Base-by-base conservation (phyloP, 768 basidiomycete genomes). In the Suillus occidentalis region DNA sequence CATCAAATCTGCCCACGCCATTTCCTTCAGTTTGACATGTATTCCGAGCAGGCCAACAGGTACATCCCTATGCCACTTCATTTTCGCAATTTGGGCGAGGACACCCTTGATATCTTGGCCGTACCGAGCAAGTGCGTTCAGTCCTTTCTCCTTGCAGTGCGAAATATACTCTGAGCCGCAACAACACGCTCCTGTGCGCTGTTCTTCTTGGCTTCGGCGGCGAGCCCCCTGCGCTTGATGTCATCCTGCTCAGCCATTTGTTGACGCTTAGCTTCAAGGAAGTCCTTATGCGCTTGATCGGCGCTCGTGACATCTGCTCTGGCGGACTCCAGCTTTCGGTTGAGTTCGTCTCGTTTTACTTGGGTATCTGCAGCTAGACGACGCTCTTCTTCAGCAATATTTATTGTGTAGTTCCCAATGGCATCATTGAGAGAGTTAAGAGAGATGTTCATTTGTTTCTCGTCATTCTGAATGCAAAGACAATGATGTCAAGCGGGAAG, bases 41-140 rank as follows among this genome's bases (percentile, higher is more conserved):
- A 84, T 67, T 0, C 97, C 97, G 31, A 98, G 79, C 0, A 97
- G 97, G 0, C 93, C 93, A 40, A 92, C 75, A 0, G 92, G 91
- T 22, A 70, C 71, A 55, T 87, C 82, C 4, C 92, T 92, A 31
- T 78, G 66, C 94, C 93, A 94, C 6, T 63, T 77, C 73, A 76
- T 78, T 36, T 69, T 71, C 52, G 76, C 72, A 62, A 95, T 87
- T 45, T 75, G 78, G 12, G 81, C 80, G 52, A 92, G 70, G 9
- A 94, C 82, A 0, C 69, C 69, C 65, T 86, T 84, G 72, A 92
- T 87, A 55, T 87, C 80, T 39, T 71, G 74, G 3, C 92, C 92
- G 67, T 87, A 93, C 2, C 86, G 82, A 12, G 85, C 80, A 18
- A 89, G 81, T 49, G 78, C 81, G 69, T 91, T 87, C 66, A 82